Evolutionary conservation across 129 eudicot species (phyloP), one percentile per base, ranked within the genome.

Genomic region (Artemisia tridentata): DNA sequence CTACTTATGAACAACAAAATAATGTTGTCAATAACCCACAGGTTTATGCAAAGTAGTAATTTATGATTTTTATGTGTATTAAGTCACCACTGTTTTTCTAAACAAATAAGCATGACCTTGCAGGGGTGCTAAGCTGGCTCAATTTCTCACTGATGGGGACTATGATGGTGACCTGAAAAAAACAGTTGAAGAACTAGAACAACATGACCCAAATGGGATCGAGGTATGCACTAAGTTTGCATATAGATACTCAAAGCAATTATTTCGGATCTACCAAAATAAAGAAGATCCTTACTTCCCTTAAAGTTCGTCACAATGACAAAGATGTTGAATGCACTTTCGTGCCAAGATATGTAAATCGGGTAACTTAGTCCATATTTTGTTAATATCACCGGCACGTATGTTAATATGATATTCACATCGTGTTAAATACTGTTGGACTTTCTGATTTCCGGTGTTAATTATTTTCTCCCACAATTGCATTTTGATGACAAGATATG

Each of bases 131-230:
- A 11, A 53, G 19, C 71, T 91, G 80, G 96, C 87, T 11, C 82
- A 86, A 46, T 88, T 88, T 77, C 96, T 91, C 16, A 84, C 82
- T 0, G 84, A 80, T 47, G 90, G 92, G 60, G 82, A 85, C 73
- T 75, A 82, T 6, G 23, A 60, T 6, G 86, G 85, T 8, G 87
- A 86, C 65, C 51, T 91, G 69, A 67, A 29, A 31, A 91, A 86
- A 73, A 62, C 92, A 3, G 90, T 84, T 72, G 78, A 88, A 78
- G 88, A 91, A 69, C 65, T 91, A 75, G 49, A 71, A 68, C 65
- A 49, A 55, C 54, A 72, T 47, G 49, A 84, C 50, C n/a, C 75
- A 2, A 68, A 79, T 17, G 88, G 90, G 49, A 27, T 80, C 12
- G 77, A 86, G 38, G 15, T 46, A 71, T 88, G 97, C 81, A 72